phyloP scores from a whole-genome alignment of 2,329 filamentous ascomycete species.

The Emmonsia crescens region DNA sequence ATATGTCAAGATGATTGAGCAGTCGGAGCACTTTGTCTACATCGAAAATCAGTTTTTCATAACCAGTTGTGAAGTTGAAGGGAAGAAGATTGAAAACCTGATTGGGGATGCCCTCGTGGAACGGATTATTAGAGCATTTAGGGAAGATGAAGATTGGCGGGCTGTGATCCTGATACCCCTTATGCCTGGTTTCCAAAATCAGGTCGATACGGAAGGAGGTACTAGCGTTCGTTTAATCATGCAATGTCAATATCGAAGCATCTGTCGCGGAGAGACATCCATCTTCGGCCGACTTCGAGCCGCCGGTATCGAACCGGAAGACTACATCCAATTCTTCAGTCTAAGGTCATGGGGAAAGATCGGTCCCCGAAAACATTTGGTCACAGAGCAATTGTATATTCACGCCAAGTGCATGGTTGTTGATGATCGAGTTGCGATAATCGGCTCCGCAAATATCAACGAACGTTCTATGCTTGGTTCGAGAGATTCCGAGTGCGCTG shows the following conservation, averaged over 20 bases:
- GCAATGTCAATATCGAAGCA: slow-evolving; percentile 97
- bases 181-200: slow-evolving; percentile 88
- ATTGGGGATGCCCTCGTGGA: slow-evolving; percentile 87
- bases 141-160: slow-evolving; percentile 77
- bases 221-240: slow-evolving; percentile 87
- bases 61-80: slow-evolving; percentile 68
- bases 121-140: slow-evolving; percentile 66
- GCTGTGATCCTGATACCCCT: slow-evolving; percentile 85
- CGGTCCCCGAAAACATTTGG: slow-evolving; percentile 65
- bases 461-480: slow-evolving; percentile 67
- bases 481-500: slow-evolving; percentile 80
- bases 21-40: slow-evolving; percentile 76
- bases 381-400: slow-evolving; percentile 87
- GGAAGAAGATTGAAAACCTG: slow-evolving; percentile 77
- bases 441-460: slow-evolving; percentile 63
- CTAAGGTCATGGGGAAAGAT: slow-evolving; percentile 84
- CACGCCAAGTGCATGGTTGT: slow-evolving; percentile 79
- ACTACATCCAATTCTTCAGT: slow-evolving; percentile 92
- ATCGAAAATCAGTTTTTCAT: slow-evolving; percentile 98
- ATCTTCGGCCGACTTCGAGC: slow-evolving; percentile 70
- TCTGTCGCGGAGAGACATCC: slow-evolving; percentile 80
- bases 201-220: slow-evolving; percentile 71
- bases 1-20: slow-evolving; percentile 72
- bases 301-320: slow-evolving; percentile 62
- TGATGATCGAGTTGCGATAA: slow-evolving; percentile 72